These are phyloP conservation scores for Colletotrichum horii DNA, from an alignment of 2,329 filamentous ascomycete species.

Conservation along the genomic window DNA sequence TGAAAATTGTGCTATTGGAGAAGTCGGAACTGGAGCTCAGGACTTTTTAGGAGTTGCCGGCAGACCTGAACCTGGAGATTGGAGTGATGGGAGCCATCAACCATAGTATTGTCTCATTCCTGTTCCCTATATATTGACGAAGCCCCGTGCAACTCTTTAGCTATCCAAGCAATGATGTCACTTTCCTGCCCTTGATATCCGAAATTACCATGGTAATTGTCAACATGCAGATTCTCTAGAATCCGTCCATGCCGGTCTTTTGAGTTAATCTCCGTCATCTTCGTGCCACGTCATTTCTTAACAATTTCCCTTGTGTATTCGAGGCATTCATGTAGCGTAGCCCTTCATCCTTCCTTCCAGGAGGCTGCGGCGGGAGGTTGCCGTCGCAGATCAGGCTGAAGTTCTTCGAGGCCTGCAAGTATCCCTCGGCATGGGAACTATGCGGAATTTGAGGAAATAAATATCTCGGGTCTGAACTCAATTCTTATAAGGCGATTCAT, in stretches of 20 bases:
- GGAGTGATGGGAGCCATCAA: neutral
- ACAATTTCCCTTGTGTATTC: neutral
- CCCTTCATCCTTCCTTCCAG: neutral
- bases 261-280: neutral
- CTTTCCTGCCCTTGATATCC: neutral
- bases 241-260: neutral
- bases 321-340: neutral
- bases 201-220: neutral
- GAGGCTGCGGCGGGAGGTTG: neutral
- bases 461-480: neutral
- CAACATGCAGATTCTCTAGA: neutral
- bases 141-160: neutral
- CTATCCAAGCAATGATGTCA: neutral
- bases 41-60: neutral
- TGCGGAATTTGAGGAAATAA: neutral
- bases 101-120: neutral
- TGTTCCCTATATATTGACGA: neutral
- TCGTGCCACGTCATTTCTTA: neutral
- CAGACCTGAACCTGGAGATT: neutral
- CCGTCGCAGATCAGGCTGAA: neutral
- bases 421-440: too few species aligned
- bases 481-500: neutral
- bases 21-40: neutral
- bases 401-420: neutral
- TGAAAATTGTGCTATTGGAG: too few species aligned